Evolutionary conservation across 768 basidiomycete genomes (phyloP).

Genomic region (Steccherinum ochraceum): DNA sequence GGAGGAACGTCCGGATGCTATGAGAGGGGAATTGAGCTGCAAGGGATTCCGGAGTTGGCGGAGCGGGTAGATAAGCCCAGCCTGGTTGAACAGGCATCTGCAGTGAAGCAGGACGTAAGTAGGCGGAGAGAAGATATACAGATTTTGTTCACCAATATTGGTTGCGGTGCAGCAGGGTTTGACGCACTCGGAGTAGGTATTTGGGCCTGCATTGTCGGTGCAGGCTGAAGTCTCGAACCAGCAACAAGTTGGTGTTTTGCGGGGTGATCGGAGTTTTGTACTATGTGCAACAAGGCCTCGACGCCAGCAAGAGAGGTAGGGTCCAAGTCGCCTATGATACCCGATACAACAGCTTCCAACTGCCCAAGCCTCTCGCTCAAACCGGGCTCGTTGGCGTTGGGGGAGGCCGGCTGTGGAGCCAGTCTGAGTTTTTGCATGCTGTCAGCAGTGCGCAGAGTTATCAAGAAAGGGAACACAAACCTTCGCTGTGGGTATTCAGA

Average conservation of each 20-base stretch:
- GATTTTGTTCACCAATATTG: no score
- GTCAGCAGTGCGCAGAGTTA: no score
- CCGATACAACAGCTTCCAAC: conserved; percentile 3
- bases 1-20: conserved; percentile 13
- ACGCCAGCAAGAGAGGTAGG: conserved; percentile 10
- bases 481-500: not conserved
- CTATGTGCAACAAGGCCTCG: conserved; percentile 14
- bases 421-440: no score
- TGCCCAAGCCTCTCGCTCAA: conserved; percentile 1
- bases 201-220: no score
- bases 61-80: not conserved
- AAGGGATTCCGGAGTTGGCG: not conserved
- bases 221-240: no score
- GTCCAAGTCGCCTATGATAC: conserved; percentile 6
- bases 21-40: conserved; percentile 16
- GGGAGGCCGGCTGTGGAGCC: no score
- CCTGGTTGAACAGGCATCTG: not conserved
- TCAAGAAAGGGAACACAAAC: not conserved
- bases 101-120: not conserved
- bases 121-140: no score
- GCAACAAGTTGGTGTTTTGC: no score
- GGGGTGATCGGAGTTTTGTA: conserved; percentile 10
- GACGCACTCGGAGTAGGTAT: no score
- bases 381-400: no score
- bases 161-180: no score